phyloP scores from a whole-genome alignment of 306 rosid genomes.

The Elaeagnus macrophylla region DNA sequence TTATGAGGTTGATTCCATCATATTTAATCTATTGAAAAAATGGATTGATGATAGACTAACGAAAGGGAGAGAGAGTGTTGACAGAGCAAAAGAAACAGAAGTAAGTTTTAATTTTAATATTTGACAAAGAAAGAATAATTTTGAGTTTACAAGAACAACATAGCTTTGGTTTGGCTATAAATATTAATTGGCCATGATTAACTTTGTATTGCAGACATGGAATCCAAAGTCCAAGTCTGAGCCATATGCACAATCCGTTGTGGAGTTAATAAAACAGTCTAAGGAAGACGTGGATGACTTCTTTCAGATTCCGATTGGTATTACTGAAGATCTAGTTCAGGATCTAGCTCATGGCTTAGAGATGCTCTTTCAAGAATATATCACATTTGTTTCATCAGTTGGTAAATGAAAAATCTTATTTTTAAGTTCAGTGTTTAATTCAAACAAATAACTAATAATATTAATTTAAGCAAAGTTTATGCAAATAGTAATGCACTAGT shows the following conservation, averaged over 20 bases:
- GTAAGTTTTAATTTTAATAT: conserved; percentile 30
- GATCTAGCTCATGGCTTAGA: conserved; percentile 73
- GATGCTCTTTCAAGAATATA: conserved; percentile 50
- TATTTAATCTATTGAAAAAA: conserved; percentile 50
- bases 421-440: too few species aligned
- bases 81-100: conserved; percentile 69
- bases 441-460: too few species aligned
- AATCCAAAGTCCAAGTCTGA: conserved; percentile 89
- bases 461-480: too few species aligned
- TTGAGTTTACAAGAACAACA: not conserved
- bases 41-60: conserved; percentile 58
- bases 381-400: conserved; percentile 65
- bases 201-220: conserved; percentile 57
- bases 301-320: conserved; percentile 67
- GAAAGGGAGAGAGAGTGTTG: conserved; percentile 42
- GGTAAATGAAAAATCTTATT: conserved; percentile 32
- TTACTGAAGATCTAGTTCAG: conserved; percentile 57
- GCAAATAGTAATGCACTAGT: too few species aligned
- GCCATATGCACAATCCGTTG: conserved; percentile 66
- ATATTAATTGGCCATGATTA: not conserved
- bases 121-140: not conserved
- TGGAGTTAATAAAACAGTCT: conserved; percentile 47
- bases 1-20: conserved; percentile 71
- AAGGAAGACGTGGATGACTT: conserved; percentile 55
- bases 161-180: too few species aligned